Conservation (phyloP, 805 yeast species). For the Millerago galiae region DNA sequence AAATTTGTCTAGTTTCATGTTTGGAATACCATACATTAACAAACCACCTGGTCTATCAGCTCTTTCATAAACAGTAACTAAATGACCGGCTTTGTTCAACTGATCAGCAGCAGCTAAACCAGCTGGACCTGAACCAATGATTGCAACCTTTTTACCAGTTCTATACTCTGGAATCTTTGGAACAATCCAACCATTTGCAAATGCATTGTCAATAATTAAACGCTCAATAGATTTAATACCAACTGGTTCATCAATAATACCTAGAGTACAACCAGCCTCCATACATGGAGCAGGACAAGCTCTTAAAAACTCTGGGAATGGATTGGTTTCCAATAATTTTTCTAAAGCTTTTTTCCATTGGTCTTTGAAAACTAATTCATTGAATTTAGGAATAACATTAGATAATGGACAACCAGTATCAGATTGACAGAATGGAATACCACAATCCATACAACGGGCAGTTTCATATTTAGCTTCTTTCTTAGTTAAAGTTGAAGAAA, state of each 20-base stretch:
- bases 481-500: slow-evolving; percentile 72
- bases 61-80: slow-evolving; percentile 87
- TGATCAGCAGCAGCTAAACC: slow-evolving; percentile 97
- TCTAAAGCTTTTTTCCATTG: slow-evolving; percentile 93
- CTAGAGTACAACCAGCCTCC: slow-evolving; percentile 92
- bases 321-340: slow-evolving; percentile 89
- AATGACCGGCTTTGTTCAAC: slow-evolving; percentile 92
- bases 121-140: slow-evolving; percentile 96
- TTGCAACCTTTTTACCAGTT: slow-evolving; percentile 80
- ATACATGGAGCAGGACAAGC: slow-evolving; percentile 97
- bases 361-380: slow-evolving; percentile 90
- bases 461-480: slow-evolving; percentile 87
- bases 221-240: slow-evolving; percentile 95
- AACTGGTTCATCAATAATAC: slow-evolving; percentile 90
- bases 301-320: slow-evolving; percentile 97
- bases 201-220: slow-evolving; percentile 93
- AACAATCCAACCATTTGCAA: slow-evolving; percentile 92
- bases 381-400: slow-evolving; percentile 96
- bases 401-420: slow-evolving; percentile 98
- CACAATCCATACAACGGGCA: slow-evolving; percentile 99
- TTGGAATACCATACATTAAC: slow-evolving; percentile 98
- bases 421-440: slow-evolving; percentile 97
- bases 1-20: slow-evolving; percentile 93
- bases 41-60: slow-evolving; percentile 95
- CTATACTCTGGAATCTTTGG: slow-evolving; percentile 74